phyloP scores from a whole-genome alignment of 495 filamentous ascomycete species.

The Talaromyces ruber region DNA sequence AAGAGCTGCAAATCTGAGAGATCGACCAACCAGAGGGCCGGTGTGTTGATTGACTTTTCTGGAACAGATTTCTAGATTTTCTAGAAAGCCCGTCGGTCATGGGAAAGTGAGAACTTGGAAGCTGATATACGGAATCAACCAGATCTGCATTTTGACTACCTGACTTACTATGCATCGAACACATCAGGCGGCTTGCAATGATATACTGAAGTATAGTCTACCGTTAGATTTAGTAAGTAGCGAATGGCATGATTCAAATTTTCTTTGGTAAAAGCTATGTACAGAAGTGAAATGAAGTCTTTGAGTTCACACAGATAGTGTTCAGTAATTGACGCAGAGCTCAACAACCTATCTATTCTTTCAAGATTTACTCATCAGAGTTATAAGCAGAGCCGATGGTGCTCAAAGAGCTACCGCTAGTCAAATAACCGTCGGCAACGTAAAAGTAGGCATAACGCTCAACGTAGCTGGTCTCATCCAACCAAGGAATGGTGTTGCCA shows the following conservation, averaged over 20 bases:
- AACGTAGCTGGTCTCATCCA: constrained; percentile 59
- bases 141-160: background rate
- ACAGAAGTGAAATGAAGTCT: background rate
- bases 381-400: constrained; percentile 8
- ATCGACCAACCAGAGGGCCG: background rate
- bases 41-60: background rate
- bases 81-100: background rate
- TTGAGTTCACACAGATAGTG: background rate
- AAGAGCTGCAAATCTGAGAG: background rate
- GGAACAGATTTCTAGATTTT: background rate
- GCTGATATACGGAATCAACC: background rate
- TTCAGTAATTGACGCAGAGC: background rate
- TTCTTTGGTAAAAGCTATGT: background rate
- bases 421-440: constrained; percentile 23
- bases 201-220: background rate
- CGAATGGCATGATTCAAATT: background rate
- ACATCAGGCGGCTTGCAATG: background rate
- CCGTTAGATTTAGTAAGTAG: background rate
- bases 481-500: constrained; percentile 46
- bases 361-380: background rate
- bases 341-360: background rate
- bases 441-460: constrained; percentile 79
- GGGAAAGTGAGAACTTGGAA: background rate
- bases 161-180: background rate
- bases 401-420: constrained; percentile 6